Base-by-base conservation (phyloP, 371 early-diverging fungal species). In the Spraguea lophii region DNA sequence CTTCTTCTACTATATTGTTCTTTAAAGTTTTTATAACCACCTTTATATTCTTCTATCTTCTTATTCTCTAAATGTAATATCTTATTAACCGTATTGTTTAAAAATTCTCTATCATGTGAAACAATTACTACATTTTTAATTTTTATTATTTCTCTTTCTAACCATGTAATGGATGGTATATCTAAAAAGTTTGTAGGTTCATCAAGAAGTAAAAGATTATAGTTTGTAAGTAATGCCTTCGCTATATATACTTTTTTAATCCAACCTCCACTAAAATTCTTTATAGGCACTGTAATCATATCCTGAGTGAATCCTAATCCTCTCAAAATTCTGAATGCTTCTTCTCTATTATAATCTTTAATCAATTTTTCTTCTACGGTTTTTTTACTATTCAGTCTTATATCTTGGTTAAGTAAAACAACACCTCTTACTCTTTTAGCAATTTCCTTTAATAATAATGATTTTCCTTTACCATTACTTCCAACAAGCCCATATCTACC, bases 391-490 rank as follows among this genome's bases (percentile, higher is more conserved):
- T 94, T 93, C 68, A 92, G 95, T 65, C 88, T 90, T 27, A 94
- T 90, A 73, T 88, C 83, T 49, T 90, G 73, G 54, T 91, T 85
- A 60, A 80, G 88, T 65, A 90, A 85, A 59, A 88, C 90, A 10
- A 77, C 79, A 21, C 73, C 72, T 53, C 92, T 72, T 67, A 89
- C 88, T 62, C 85, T 77, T 63, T 75, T 73, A 16, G 87, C 82
- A 56, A 95, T 81, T 24, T 84, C 83, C 26, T 85, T 78, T 38
- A 98, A 60, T 27, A 95, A 73, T 6, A 93, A 94, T 9, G 90
- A 87, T 73, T 98, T 98, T 62, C 98, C 95, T 49, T 88, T 80
- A 76, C 99, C 99, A 77, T 94, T 98, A 58, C 82, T 80, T 55
- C 99, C 99, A 13, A 92, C 82, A 13, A 98, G 76, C 68, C 90